A percentile compares a stretch with the other conserved stretches of the same genome.
These are phyloP conservation scores for Thoreauomyces humboldtii DNA, from an alignment of 192 early-diverging fungal genomes.

Conservation along the genomic window DNA sequence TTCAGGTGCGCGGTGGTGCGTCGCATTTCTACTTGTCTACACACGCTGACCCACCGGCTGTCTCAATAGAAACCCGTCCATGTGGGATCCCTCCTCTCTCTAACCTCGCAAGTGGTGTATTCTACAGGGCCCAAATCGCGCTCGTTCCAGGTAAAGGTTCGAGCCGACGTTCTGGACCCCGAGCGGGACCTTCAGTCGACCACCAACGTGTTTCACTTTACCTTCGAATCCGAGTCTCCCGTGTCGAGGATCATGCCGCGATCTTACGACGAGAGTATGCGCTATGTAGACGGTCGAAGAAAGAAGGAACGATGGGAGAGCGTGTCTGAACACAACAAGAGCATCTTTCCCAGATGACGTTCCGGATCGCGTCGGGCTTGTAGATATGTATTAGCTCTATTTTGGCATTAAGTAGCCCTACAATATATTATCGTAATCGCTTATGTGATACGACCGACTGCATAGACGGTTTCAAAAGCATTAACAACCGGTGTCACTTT, in stretches of 20 bases:
- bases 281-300: constrained; percentile 74
- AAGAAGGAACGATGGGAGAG: constrained; percentile 20
- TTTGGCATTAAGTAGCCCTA: too few relatives aligned
- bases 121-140: constrained; percentile 61
- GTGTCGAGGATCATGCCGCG: constrained; percentile 69
- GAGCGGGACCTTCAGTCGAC: constrained; percentile 55
- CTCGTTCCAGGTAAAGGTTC: constrained; percentile 54
- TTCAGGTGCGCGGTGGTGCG: too few relatives aligned
- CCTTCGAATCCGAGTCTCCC: constrained; percentile 50
- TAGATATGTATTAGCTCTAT: too few relatives aligned
- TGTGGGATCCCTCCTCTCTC: constrained; percentile 72
- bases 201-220: constrained; percentile 90
- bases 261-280: constrained; percentile 79
- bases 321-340: constrained; percentile 1
- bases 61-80: constrained; percentile 85
- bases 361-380: too few relatives aligned
- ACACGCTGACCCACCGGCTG: too few relatives aligned
- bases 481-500: too few relatives aligned
- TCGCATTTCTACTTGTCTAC: too few relatives aligned
- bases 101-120: constrained; percentile 78
- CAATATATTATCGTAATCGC: too few relatives aligned
- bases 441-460: too few relatives aligned
- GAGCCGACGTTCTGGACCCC: constrained; percentile 77
- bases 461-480: too few relatives aligned
- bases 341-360: background rate